Base-by-base conservation (phyloP, 169 alveolate genomes). In the Cryptosporidium baileyi region DNA sequence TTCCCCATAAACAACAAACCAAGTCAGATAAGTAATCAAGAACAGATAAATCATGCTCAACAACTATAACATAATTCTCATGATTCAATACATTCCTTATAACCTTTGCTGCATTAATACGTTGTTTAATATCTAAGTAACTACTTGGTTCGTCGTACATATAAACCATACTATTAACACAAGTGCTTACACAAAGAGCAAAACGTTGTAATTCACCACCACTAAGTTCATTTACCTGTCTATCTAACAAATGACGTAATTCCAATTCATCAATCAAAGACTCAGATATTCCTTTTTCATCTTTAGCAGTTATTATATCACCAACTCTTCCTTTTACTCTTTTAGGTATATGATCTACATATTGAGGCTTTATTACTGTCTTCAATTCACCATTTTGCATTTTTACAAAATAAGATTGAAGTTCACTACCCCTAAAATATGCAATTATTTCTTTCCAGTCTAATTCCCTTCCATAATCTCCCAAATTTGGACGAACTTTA, bases 91-190 rank as follows among this genome's bases (percentile, higher is more conserved):
- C 88, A 36, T 91, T 89, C 32, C 99, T 93, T 28, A 97, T 97
- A 28, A 96, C 94, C 45, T 91, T 90, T 11, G 99, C 99, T 44
- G 99, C 99, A 32, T 94, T 94, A 17, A 98, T 94, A 61, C 99
- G 91, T 90, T 98, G 99, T 88, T 93, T 95, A 19, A 98, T 98
- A 91, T 98, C 99, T 63, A 97, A 93, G 90, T 98, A 98, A 51
- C 99, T 95, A 63, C 99, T 94, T 0, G 99, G 99, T 93, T 98
- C 99, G 90, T 98, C 99, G 88, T 97, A 97, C 99, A 98, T 97
- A 80, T 95, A 96, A 47, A 98, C 99, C 63, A 96, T 96, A 24
- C 98, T 94, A 59, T 96, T 94, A 88, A 94, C 95, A 57, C 96
- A 92, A n/a, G 97, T 93, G 15, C 98, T 97, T 43, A 97, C 98